Base-by-base conservation (phyloP, 2,329 filamentous ascomycete species). In the Penicillium glabrum region DNA sequence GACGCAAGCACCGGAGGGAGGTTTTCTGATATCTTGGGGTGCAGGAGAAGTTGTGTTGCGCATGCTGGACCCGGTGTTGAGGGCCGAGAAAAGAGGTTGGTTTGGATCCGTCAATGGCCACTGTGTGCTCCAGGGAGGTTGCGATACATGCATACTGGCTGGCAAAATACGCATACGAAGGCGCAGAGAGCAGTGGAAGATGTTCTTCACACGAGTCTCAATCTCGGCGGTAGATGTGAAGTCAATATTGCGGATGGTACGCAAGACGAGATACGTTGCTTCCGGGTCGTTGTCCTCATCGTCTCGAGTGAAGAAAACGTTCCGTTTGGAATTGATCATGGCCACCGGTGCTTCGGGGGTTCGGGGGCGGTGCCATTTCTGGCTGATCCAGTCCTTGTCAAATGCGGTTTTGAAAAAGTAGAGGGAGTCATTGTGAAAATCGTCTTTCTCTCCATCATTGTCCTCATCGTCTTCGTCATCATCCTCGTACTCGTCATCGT, bases 171-270 rank as follows among this genome's bases (percentile, higher is more conserved):
- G 78, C 50, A 80, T 72, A 6, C 75, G 71, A 49, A 82, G 75
- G 9, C 81, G 77, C 48, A 83, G 67, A 3, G 79, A 81, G n/a
- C 74, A 76, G 59, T 78, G 77, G 62, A 76, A 74, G 50, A 82
- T 67, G 55, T 80, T 77, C 23, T 74, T 72, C 41, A 78, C 65
- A 11, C 68, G 61, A 51, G 75, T 79, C 53, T 82, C 79, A 23
- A 83, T 76, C 61, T 83, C 81, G 9, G 75, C 79, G 0, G 79
- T 73, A 0, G 78, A 80, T 14, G 79, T 79, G 65, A 78, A 77
- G 23, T 74, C 65, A 1, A 72, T 59, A 7, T 75, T 69, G 5
- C 80, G 73, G 13, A 71, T 76, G 3, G 79, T 80, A 27, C 80
- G 79, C 27, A 83, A 72, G 5, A 77, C 74, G 9, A 83, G 76